Base-by-base conservation (phyloP, 192 early-diverging fungal species). In the Coemansia furcata region DNA sequence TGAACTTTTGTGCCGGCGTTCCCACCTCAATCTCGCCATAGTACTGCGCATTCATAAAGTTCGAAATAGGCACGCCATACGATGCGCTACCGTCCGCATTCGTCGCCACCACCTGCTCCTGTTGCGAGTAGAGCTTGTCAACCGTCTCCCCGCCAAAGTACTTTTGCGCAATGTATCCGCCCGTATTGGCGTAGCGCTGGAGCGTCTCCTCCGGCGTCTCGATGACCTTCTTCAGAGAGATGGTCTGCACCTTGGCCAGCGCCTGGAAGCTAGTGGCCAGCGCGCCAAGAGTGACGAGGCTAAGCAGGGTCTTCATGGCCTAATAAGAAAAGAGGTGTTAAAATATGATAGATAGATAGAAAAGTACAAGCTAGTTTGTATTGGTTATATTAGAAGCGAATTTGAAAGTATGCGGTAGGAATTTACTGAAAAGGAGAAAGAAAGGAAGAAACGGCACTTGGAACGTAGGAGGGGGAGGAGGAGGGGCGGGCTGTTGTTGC, bases 1-100 rank as follows among this genome's bases (percentile, higher is more conserved):
- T 89, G 84, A 98, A 98, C 8, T 83, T 89, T 81, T 98, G 95
- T 30, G 89, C 82, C 21, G 97, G 97, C 19, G 93, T 92, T 7
- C 93, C 95, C 50, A 96, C 63, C 32, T 81, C 81, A 72, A 97
- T 90, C 46, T 95, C 92, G 21, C 95, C 96, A 71, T 90, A 99
- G 85, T 98, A 99, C 86, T 93, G 91, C 3, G 95, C 97, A 66
- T 99, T 97, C 94, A 93, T 91, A 75, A 89, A 95, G 86, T 96
- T 92, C 39, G 92, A 90, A 21, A 94, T 84, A 30, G 94, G 94
- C 42, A 94, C 86, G 32, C 90, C 91, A 43, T 88, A 88, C 9
- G 85, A 60, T 19, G 85, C 82, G 4, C 72, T 78, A 68, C 88
- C 87, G 38, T 85, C 78, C 36, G 77, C 72, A 74, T 87, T 85